Conservation (phyloP, 257 asterid genomes). For the Solanum gracilifrons region DNA sequence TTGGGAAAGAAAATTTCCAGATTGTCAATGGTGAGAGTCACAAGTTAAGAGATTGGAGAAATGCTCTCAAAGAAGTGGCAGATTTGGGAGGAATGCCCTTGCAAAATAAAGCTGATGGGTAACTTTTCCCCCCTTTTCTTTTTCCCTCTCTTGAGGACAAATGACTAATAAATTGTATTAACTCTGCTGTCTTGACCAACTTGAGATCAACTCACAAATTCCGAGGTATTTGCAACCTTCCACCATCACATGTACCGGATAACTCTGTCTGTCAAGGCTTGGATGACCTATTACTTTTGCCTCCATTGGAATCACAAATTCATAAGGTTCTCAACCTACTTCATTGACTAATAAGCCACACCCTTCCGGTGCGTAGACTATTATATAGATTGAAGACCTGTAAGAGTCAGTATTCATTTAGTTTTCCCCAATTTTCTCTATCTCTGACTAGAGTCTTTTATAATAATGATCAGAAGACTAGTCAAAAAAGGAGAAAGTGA, state of each 20-base stretch:
- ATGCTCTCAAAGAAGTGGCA: neutral
- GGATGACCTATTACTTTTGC: neutral
- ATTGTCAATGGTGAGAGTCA: neutral
- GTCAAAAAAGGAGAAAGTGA: neutral
- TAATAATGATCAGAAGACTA: neutral
- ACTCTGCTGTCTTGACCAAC: neutral
- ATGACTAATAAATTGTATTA: neutral
- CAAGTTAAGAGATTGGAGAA: neutral
- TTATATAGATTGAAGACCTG: neutral
- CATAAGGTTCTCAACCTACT: neutral
- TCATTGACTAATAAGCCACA: neutral
- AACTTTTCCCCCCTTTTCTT: neutral
- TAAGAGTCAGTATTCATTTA: neutral
- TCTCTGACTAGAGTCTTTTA: neutral
- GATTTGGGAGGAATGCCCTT: slow-evolving; percentile 7
- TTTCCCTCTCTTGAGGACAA: neutral
- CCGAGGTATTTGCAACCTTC: neutral
- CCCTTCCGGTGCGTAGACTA: neutral
- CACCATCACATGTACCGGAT: neutral
- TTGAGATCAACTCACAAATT: neutral
- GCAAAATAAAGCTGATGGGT: slow-evolving; percentile 5
- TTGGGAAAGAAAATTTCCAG: neutral
- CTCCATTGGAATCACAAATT: neutral
- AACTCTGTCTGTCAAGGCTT: too few species aligned
- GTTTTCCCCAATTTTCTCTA: neutral